Conservation (phyloP, 2,329 filamentous ascomycete species). For the Alternaria sp. region DNA sequence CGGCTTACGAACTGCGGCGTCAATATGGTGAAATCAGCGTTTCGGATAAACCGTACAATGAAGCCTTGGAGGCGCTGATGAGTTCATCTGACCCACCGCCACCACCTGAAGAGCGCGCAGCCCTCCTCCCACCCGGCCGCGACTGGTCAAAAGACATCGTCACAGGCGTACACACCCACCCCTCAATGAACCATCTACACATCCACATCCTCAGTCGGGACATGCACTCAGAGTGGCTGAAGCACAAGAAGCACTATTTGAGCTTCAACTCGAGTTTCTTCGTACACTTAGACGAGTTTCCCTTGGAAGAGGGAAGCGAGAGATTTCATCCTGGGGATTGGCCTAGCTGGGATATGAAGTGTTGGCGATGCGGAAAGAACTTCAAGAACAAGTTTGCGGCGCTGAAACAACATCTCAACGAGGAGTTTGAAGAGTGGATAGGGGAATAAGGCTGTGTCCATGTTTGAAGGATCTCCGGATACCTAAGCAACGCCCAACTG, state of each 20-base stretch:
- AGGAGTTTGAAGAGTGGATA: conserved; percentile 81
- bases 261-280: conserved; percentile 90
- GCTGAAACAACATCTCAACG: conserved; percentile 77
- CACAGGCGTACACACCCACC: conserved; percentile 83
- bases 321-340: conserved; percentile 69
- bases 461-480: background rate
- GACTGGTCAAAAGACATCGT: conserved; percentile 80
- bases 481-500: background rate
- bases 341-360: conserved; percentile 71
- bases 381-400: conserved; percentile 78
- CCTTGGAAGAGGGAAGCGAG: conserved; percentile 71
- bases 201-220: conserved; percentile 87
- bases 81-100: conserved; percentile 51
- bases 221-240: conserved; percentile 74
- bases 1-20: conserved; percentile 77
- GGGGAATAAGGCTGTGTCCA: conserved; percentile 25
- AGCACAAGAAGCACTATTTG: conserved; percentile 88
- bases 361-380: conserved; percentile 81
- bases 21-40: conserved; percentile 70
- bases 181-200: conserved; percentile 92
- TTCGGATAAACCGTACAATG: conserved; percentile 68
- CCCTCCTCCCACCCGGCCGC: conserved; percentile 67
- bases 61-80: conserved; percentile 61
- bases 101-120: conserved; percentile 54
- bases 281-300: conserved; percentile 79